phyloP scores from a whole-genome alignment of 768 basidiomycete species.

The Saitozyma podzolica region DNA sequence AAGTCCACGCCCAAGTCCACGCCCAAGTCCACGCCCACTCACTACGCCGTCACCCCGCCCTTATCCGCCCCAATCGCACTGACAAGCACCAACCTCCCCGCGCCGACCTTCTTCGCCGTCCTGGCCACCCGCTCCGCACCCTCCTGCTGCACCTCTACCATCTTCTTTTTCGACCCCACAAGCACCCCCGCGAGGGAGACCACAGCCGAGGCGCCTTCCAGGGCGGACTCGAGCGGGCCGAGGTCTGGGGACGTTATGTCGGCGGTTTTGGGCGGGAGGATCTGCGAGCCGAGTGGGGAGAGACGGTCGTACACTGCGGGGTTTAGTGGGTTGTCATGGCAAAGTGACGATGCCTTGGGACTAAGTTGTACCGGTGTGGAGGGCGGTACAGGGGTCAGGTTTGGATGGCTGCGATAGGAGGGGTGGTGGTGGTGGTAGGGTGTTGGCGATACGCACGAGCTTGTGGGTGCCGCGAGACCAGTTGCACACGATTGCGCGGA shows the following conservation, averaged over 20 bases:
- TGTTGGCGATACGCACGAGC: slow-evolving; percentile 49
- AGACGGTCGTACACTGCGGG: slow-evolving; percentile 47
- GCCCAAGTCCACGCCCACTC: slow-evolving; percentile 14
- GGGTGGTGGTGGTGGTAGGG: background rate
- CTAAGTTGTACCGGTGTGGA: background rate
- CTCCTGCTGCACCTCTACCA: slow-evolving; percentile 64
- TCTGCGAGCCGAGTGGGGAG: slow-evolving; percentile 47
- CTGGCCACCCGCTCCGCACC: slow-evolving; percentile 69
- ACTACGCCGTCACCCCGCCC: slow-evolving; percentile 63
- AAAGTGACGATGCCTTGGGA: background rate
- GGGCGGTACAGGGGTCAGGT: background rate
- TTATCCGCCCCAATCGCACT: slow-evolving; percentile 74
- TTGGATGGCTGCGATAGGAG: no score
- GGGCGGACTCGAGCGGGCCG: slow-evolving; percentile 41
- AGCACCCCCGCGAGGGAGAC: slow-evolving; percentile 72
- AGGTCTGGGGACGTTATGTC: slow-evolving; percentile 61
- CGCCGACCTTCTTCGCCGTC: slow-evolving; percentile 59
- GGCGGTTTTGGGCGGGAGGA: slow-evolving; percentile 56
- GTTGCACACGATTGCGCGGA: slow-evolving; percentile 58
- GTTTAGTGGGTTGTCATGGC: slow-evolving; percentile 5
- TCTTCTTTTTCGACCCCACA: slow-evolving; percentile 61
- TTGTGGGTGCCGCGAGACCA: slow-evolving; percentile 64
- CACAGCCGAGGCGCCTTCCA: slow-evolving; percentile 62
- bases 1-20: no score
- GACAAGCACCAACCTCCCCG: slow-evolving; percentile 52